Evolutionary conservation across 1,139 yeast genomes (phyloP).

Genomic region (Protomyces lactucae-debilis): DNA sequence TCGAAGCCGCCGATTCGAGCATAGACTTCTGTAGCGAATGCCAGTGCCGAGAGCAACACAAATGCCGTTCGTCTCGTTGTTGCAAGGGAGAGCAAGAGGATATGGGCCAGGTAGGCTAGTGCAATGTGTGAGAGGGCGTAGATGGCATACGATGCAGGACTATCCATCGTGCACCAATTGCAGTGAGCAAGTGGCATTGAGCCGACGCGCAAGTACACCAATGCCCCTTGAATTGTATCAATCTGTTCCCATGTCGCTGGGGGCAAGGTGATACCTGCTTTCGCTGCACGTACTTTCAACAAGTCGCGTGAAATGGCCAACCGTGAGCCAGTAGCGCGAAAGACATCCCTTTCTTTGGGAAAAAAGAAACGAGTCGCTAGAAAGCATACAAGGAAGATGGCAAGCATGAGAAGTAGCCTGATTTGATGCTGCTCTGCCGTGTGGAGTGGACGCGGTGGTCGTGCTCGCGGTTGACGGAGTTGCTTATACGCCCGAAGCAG

Average conservation of each 20-base stretch:
- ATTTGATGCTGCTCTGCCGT: neutral
- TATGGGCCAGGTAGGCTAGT: slow-evolving; percentile 1
- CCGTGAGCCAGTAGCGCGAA: slow-evolving; percentile 7
- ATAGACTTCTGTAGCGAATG: slow-evolving; percentile 5
- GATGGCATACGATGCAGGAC: neutral
- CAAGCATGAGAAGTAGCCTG: neutral
- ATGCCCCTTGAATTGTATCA: neutral
- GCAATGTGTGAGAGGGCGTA: slow-evolving; percentile 7
- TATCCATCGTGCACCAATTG: slow-evolving; percentile 11
- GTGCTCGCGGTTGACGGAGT: slow-evolving; percentile 1
- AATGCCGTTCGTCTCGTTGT: neutral
- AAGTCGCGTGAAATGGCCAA: slow-evolving; percentile 9
- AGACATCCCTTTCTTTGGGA: neutral
- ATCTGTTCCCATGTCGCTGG: slow-evolving; percentile 3
- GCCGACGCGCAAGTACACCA: slow-evolving; percentile 15
- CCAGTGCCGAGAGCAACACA: neutral
- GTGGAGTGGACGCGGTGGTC: neutral
- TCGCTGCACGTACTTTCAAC: neutral
- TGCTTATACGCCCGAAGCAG: neutral
- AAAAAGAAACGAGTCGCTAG: neutral
- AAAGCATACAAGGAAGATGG: neutral
- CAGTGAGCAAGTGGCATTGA: slow-evolving; percentile 2
- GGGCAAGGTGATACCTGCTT: neutral
- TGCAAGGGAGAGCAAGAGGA: neutral
- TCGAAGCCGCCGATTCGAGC: slow-evolving; percentile 15